Conservation (phyloP, 2,329 filamentous ascomycete genomes). For the Ambrosiella beaveri region DNA sequence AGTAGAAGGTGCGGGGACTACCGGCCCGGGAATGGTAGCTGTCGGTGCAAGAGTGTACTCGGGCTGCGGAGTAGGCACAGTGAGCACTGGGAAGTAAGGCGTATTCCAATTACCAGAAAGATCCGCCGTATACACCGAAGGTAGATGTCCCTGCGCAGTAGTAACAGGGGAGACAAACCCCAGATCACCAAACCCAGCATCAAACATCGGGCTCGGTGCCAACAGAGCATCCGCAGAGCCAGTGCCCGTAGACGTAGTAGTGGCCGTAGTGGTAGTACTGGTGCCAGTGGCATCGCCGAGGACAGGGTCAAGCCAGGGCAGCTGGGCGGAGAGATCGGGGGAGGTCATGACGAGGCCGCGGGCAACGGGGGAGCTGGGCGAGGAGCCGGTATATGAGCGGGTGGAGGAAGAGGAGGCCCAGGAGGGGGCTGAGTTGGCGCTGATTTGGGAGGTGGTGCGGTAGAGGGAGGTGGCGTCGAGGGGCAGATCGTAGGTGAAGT, state of each 20-base stretch:
- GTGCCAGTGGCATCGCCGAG: neutral
- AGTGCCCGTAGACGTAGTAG: no score
- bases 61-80: neutral
- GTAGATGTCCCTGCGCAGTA: neutral
- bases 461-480: neutral
- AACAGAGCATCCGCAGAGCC: neutral
- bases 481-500: neutral
- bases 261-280: neutral
- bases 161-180: neutral
- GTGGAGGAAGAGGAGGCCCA: neutral
- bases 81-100: neutral
- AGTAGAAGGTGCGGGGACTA: neutral
- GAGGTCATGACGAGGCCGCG: neutral
- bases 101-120: neutral
- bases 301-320: neutral
- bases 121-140: neutral
- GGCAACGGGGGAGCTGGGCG: conserved; percentile 5
- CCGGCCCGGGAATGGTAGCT: neutral
- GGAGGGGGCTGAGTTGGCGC: neutral
- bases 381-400: conserved; percentile 2
- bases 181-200: neutral
- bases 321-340: neutral
- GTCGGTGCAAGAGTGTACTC: neutral
- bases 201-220: neutral
- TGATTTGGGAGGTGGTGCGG: neutral